phyloP scores from a whole-genome alignment of 176 grass and related monocot genomes.

The Panicum miliaceum region DNA sequence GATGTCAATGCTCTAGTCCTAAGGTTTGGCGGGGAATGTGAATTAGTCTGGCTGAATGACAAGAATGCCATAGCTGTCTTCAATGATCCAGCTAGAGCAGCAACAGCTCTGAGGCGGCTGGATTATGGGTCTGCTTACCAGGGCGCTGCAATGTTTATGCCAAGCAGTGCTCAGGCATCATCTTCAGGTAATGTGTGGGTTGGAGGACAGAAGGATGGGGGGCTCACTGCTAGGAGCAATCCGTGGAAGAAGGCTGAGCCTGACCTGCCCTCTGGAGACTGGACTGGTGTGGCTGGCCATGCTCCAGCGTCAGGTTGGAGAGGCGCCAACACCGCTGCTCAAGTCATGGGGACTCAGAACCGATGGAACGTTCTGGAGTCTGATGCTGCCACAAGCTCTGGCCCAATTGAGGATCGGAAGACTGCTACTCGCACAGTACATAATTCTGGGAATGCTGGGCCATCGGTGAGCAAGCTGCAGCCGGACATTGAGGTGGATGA shows the following conservation, averaged over 20 bases:
- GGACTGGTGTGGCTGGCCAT: constrained; percentile 48
- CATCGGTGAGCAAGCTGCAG: constrained; percentile 43
- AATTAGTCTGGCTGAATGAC: constrained; percentile 95
- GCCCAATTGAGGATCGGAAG: constrained; percentile 17
- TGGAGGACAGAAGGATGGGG: constrained; percentile 49
- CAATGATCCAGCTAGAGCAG: constrained; percentile 77
- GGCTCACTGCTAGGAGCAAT: constrained; percentile 55
- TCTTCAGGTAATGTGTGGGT: constrained; percentile 55
- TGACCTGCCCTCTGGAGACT: constrained; percentile 56
- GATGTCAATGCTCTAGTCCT: constrained; percentile 89
- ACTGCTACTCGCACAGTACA: constrained; percentile 8
- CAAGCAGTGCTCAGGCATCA: constrained; percentile 39
- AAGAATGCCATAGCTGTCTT: constrained; percentile 87
- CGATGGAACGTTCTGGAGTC: constrained; percentile 75
- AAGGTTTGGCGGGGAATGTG: constrained; percentile 95
- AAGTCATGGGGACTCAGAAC: constrained; percentile 52
- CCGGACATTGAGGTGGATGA: constrained; percentile 67
- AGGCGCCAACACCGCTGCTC: constrained; percentile 16
- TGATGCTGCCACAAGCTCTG: constrained; percentile 47
- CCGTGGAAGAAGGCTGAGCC: constrained; percentile 79
- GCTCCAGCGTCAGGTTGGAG: constrained; percentile 49
- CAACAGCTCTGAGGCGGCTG: constrained; percentile 79
- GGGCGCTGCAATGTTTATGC: constrained; percentile 58
- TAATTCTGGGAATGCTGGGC: constrained; percentile 21
- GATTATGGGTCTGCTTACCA: constrained; percentile 95